Evolutionary conservation across 306 rosid species (phyloP).

Genomic region (Fragaria ananassa): DNA sequence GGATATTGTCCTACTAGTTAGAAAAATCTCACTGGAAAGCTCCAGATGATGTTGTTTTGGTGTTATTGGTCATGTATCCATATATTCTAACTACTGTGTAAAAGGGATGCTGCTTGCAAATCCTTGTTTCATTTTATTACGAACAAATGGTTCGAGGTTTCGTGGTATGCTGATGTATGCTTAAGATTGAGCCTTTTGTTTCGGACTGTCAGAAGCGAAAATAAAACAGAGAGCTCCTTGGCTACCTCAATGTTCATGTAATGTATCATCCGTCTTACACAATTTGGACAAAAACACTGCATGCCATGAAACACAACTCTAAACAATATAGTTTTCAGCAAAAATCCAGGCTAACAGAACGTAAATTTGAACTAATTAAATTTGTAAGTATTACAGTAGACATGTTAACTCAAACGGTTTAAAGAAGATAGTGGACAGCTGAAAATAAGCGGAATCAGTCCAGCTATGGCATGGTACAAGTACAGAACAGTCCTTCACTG

Average conservation of each 20-base stretch:
- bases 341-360: neutral
- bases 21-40: slow-evolving; percentile 39
- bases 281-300: neutral
- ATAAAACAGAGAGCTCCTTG: neutral
- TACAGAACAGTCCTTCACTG: neutral
- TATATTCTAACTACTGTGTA: slow-evolving; percentile 46
- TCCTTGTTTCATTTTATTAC: neutral
- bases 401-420: neutral
- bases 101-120: slow-evolving; percentile 41
- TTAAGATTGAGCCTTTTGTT: neutral
- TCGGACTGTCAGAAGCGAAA: neutral
- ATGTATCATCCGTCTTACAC: neutral
- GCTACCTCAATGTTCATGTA: neutral
- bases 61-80: slow-evolving; percentile 30
- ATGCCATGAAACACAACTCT: neutral
- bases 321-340: neutral
- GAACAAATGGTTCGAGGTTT: slow-evolving; percentile 8
- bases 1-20: slow-evolving; percentile 34
- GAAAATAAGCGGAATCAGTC: neutral
- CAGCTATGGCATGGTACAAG: slow-evolving; percentile 2
- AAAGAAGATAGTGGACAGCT: neutral
- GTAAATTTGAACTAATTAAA: neutral
- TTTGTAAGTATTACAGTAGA: slow-evolving; percentile 1
- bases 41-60: slow-evolving; percentile 39
- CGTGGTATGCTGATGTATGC: neutral